These are phyloP conservation scores for Laburnicola sp. DNA, from an alignment of 2,329 filamentous ascomycete species.

Conservation along the genomic window DNA sequence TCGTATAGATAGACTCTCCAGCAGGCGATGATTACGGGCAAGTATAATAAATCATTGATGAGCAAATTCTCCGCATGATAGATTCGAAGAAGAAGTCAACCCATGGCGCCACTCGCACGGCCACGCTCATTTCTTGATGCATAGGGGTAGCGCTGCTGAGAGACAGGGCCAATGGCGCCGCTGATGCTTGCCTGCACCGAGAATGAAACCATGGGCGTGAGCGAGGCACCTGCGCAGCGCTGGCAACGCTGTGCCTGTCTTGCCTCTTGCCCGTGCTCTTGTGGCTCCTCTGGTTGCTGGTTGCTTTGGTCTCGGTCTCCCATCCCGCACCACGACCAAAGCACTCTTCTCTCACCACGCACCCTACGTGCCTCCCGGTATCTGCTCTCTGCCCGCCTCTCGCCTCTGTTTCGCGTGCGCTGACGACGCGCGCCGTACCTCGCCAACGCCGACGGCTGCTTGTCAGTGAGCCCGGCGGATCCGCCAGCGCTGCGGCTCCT, in stretches of 20 bases:
- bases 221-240: too few species aligned
- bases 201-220: too few species aligned
- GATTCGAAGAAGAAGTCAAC: too few species aligned
- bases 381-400: neutral
- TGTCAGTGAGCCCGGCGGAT: conserved; percentile 11
- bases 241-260: neutral
- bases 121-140: conserved; percentile 17
- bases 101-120: conserved; percentile 1
- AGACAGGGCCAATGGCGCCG: conserved; percentile 9
- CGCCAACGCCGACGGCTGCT: conserved; percentile 18
- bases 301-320: conserved; percentile 3
- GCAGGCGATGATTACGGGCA: too few species aligned
- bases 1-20: too few species aligned
- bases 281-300: conserved; percentile 1
- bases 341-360: neutral
- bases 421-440: conserved; percentile 3
- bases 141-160: conserved; percentile 19
- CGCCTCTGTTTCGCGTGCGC: conserved; percentile 2
- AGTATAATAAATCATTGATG: too few species aligned
- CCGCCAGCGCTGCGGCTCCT: conserved; percentile 28
- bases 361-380: neutral
- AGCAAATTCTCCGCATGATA: too few species aligned
- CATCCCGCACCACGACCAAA: neutral
- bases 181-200: neutral
- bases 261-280: neutral